phyloP scores from a whole-genome alignment of 106 monocot species.

The Iris macrosiphon region DNA sequence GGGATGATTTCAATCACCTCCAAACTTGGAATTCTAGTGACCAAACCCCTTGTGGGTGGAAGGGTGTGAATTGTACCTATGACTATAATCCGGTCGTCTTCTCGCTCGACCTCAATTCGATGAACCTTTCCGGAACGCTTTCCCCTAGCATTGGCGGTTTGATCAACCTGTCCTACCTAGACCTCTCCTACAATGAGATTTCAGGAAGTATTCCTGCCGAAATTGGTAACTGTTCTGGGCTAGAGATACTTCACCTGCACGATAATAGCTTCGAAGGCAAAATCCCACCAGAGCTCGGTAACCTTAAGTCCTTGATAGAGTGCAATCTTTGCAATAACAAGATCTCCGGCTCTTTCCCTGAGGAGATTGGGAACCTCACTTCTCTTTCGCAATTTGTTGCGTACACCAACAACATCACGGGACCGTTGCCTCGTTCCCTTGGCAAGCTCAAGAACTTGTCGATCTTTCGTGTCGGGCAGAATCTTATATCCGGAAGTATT shows the following conservation, averaged over 20 bases:
- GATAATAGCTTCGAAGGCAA: slow-evolving; percentile 67
- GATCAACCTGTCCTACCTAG: slow-evolving; percentile 43
- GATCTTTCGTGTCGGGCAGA: slow-evolving; percentile 63
- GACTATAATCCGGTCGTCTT: slow-evolving; percentile 30
- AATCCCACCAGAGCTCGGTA: slow-evolving; percentile 66
- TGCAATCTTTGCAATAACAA: slow-evolving; percentile 79
- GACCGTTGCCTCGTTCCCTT: slow-evolving; percentile 54
- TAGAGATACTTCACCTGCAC: slow-evolving; percentile 49
- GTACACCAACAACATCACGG: slow-evolving; percentile 77
- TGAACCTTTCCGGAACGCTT: slow-evolving; percentile 78
- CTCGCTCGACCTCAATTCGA: slow-evolving; percentile 48
- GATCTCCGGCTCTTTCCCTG: slow-evolving; percentile 67
- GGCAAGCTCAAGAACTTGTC: slow-evolving; percentile 69
- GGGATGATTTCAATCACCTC: slow-evolving; percentile 47
- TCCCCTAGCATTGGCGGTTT: slow-evolving; percentile 53
- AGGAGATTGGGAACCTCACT: slow-evolving; percentile 58
- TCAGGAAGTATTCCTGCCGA: slow-evolving; percentile 73
- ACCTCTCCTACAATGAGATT: slow-evolving; percentile 76
- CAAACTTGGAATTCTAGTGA: slow-evolving; percentile 54
- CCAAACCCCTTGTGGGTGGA: slow-evolving; percentile 72
- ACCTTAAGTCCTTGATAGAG: slow-evolving; percentile 30
- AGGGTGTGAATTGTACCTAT: slow-evolving; percentile 55
- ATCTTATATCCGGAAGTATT: slow-evolving; percentile 65
- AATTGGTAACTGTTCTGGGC: slow-evolving; percentile 51
- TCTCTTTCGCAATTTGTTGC: slow-evolving; percentile 57